These are phyloP conservation scores for Maudiozyma turicensis DNA, from an alignment of 805 yeast species.

Conservation along the genomic window DNA sequence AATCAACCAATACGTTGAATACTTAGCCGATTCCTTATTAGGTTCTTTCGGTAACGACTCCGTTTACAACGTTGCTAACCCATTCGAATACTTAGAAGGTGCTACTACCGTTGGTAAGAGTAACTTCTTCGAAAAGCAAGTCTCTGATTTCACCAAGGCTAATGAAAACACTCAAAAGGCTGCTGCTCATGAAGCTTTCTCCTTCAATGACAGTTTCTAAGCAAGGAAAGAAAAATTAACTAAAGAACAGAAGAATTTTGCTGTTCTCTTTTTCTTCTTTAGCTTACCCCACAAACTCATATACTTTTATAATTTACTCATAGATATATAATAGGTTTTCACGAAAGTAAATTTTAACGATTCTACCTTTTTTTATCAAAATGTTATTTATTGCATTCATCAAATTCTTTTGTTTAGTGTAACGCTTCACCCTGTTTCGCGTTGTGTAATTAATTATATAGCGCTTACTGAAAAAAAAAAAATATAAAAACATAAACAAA, in stretches of 20 bases:
- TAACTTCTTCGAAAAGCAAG: conserved; percentile 96
- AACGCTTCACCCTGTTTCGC: too few species aligned
- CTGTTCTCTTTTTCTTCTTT: neutral
- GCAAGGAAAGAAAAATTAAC: neutral
- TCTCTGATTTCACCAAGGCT: conserved; percentile 95
- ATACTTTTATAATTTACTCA: neutral
- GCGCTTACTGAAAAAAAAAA: too few species aligned
- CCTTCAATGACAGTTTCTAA: conserved; percentile 90
- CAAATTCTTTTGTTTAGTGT: neutral
- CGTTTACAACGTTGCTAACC: conserved; percentile 76
- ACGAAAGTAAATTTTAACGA: neutral
- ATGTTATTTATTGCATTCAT: neutral
- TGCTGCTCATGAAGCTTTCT: conserved; percentile 43
- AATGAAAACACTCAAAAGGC: conserved; percentile 53
- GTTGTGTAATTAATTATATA: too few species aligned
- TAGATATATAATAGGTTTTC: neutral
- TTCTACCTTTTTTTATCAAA: neutral
- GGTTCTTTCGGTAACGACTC: conserved; percentile 84
- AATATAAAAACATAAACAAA: too few species aligned
- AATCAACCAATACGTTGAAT: conserved; percentile 95
- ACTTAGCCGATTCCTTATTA: conserved; percentile 88
- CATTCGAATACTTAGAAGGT: conserved; percentile 97
- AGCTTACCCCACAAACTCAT: neutral
- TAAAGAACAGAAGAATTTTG: neutral
- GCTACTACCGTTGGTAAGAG: conserved; percentile 96